Evolutionary conservation across 164 flowering plant species (phyloP).

Genomic region (Vitis riparia): DNA sequence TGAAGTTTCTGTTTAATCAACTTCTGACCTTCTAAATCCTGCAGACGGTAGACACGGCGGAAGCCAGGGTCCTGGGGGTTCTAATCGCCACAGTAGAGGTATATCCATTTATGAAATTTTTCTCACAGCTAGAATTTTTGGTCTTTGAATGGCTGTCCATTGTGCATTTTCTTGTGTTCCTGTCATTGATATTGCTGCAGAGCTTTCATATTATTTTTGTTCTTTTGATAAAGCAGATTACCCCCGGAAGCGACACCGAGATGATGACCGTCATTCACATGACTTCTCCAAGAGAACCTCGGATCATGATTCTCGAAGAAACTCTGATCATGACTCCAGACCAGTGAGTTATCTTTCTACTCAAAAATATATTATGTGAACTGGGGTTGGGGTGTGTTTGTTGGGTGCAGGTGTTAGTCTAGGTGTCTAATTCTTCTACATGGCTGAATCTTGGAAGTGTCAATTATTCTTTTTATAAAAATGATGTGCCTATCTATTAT

Average conservation of each 20-base stretch:
- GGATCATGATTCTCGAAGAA: conserved; percentile 58
- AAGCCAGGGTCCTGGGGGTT: conserved; percentile 67
- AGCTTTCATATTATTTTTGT: background rate
- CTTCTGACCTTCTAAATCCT: conserved; percentile 10
- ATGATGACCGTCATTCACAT: conserved; percentile 71
- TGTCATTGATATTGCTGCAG: background rate
- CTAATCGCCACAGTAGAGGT: conserved; percentile 80
- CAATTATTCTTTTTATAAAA: too few relatives aligned
- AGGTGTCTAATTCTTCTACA: too few relatives aligned
- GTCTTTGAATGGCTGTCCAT: background rate
- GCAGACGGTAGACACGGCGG: conserved; percentile 89
- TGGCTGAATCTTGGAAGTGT: too few relatives aligned
- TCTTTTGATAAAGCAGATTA: conserved; percentile 42
- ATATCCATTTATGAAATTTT: background rate
- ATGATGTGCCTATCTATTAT: too few relatives aligned
- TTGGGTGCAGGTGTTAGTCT: too few relatives aligned
- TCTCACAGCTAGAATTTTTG: background rate
- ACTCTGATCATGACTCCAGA: conserved; percentile 75
- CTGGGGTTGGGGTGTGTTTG: too few relatives aligned
- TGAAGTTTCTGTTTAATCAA: background rate
- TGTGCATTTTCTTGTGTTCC: background rate
- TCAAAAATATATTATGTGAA: too few relatives aligned
- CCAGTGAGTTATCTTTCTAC: conserved; percentile 45
- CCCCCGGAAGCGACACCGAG: conserved; percentile 72
- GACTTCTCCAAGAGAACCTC: conserved; percentile 60